Base-by-base conservation (phyloP, 192 early-diverging fungal genomes). In the Entomortierella beljakovae region DNA sequence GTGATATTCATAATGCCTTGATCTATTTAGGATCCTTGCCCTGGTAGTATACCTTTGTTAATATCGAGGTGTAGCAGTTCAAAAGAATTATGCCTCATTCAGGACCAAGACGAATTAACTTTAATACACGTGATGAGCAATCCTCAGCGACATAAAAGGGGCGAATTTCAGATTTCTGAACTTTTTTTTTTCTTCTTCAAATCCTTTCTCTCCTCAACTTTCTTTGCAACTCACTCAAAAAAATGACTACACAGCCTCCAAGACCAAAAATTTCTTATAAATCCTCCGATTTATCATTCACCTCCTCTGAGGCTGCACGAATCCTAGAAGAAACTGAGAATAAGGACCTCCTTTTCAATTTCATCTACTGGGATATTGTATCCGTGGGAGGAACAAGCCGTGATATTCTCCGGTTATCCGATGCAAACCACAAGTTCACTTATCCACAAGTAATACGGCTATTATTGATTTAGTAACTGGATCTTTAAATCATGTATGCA, bases 361-460 rank as follows among this genome's bases (percentile, higher is more conserved):
- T 64, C 6, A 18, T 25, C 10, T 76, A 76, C 60, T 76, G 64
- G 65, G 53, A 62, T 3, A 62, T 76, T 22, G 57, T 53, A 31
- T 63, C 73, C 15, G 52, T 31, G 1, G 73, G 65, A n/a, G 61
- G 65, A 8, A 68, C 65, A 20, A 29, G 49, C 11, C 18, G 73
- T 2, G 73, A 76, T 16, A 40, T 77, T 16, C 60, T 77, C 11
- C 46, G 32, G 20, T 52, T 59, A n/a, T 56, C 28, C n/a, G 52
- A 66, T 16, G 40, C 38, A 25, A 64, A 37, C 13, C 66, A 49
- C 23, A 29, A 28, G 0, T 22, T 58, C 9, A 22, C 22, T 3
- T 2, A 54, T 0, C 65, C 65, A 23, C 43, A 34, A 8, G 64
- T 66, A 66, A 56, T n/a, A n/a, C n/a, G n/a, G n/a, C n/a, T n/a